These are phyloP conservation scores for Nannizzia gypsea DNA, from an alignment of 2,329 filamentous ascomycete species.

Conservation along the genomic window DNA sequence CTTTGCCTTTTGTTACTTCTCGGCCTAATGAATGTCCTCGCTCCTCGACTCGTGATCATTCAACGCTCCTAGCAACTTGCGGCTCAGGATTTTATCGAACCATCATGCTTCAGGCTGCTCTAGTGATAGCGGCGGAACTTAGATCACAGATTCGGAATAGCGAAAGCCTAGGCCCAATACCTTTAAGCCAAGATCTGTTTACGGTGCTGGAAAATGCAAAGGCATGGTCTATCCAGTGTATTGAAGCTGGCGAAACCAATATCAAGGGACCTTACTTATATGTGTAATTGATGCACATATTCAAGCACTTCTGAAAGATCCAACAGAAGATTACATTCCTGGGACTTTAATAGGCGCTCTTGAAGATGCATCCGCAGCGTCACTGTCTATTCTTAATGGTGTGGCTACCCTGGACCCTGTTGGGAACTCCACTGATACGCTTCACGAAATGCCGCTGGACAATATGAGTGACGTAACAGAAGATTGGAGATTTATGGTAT, in stretches of 20 bases:
- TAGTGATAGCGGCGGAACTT: conserved; percentile 20
- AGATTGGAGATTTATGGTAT: not conserved
- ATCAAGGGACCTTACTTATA: conserved; percentile 40
- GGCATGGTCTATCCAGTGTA: conserved; percentile 29
- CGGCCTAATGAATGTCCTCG: not conserved
- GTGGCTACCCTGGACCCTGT: not conserved
- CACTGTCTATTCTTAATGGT: not conserved
- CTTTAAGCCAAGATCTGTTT: conserved; percentile 21
- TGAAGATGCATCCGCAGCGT: not conserved
- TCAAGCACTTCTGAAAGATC: conserved; percentile 30
- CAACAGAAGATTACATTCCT: conserved; percentile 26
- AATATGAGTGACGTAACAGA: not conserved
- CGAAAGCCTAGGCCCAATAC: conserved; percentile 18
- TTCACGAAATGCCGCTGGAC: not conserved
- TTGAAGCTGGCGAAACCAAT: conserved; percentile 45
- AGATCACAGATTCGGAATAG: conserved; percentile 21
- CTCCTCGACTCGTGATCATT: conserved; percentile 34
- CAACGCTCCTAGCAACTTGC: conserved; percentile 31
- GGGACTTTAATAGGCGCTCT: not conserved
- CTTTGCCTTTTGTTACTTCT: not conserved
- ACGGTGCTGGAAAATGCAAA: conserved; percentile 31
- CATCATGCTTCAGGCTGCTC: conserved; percentile 14
- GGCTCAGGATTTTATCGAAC: conserved; percentile 25
- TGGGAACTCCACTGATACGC: not conserved
- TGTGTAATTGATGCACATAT: conserved; percentile 33